These are phyloP conservation scores for Albugo laibachii DNA, from an alignment of 352 stramenopile species.

Conservation along the genomic window DNA sequence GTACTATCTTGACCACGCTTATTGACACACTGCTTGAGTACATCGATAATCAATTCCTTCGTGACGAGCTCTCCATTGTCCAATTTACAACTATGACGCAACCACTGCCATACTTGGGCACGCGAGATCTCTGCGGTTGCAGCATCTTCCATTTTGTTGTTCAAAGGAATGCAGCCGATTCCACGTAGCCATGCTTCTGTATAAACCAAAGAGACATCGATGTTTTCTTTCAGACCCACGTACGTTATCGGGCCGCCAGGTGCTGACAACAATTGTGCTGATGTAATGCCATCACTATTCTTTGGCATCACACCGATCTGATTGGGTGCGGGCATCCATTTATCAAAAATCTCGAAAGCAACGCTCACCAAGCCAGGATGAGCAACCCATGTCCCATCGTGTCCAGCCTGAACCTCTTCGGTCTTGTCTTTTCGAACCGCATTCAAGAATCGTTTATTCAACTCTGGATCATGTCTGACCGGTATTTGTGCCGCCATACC, in stretches of 20 bases:
- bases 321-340: constrained; percentile 84
- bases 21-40: constrained; percentile 41
- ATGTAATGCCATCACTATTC: constrained; percentile 30
- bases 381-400: constrained; percentile 93
- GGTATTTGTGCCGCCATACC: constrained; percentile 95
- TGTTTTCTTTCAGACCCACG: constrained; percentile 72
- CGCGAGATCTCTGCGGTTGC: constrained; percentile 88
- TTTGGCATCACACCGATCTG: constrained; percentile 68
- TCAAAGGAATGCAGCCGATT: constrained; percentile 84
- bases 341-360: constrained; percentile 86
- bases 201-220: constrained; percentile 87
- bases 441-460: constrained; percentile 80
- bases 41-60: constrained; percentile 38
- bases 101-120: constrained; percentile 89
- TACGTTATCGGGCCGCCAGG: constrained; percentile 62
- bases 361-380: constrained; percentile 88
- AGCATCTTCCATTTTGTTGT: constrained; percentile 93
- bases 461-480: constrained; percentile 80
- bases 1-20: constrained; percentile 23
- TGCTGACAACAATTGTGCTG: constrained; percentile 35
- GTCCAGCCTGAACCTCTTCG: constrained; percentile 76
- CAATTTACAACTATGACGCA: constrained; percentile 44
- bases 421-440: constrained; percentile 83
- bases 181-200: constrained; percentile 88
- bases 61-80: constrained; percentile 43